Evolutionary conservation across 495 filamentous ascomycete genomes (phyloP), one percentile per base, ranked within the genome.

Genomic region (Terfezia boudieri): DNA sequence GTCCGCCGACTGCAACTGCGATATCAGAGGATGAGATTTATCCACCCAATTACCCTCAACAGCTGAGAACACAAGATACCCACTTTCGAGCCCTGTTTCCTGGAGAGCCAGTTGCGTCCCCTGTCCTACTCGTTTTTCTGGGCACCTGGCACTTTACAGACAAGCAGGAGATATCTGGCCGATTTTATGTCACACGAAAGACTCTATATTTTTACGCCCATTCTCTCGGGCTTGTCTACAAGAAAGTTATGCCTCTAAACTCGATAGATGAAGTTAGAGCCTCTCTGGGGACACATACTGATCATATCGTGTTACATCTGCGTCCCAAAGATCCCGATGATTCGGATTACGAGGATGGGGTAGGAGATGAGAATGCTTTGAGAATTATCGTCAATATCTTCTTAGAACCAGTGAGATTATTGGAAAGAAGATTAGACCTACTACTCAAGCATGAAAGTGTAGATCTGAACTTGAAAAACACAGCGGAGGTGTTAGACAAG

Each of bases 181-280:
- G 90, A 53, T 81, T 87, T 20, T 98, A 88, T 65, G 80, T 94
- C 49, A 96, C 92, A 1, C 73, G 78, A 4, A 77, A 77, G 52
- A 80, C 87, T 37, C 76, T 96, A 57, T 95, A 92, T 62, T 98
- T 98, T 65, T 98, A 94, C 69, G 92, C 87, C 53, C 79, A 96
- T 64, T 82, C 94, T 59, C 75, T 92, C 61, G 90, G 90, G n/a
- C 72, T 98, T 32, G 84, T 94, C 0, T 71, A 95, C 50, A 86
- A 85, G 1, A 84, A 85, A 37, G 75, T 74, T 17, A 74, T 85
- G 37, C 76, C 73, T 37, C 71, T 98, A 49, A 73, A 77, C n/a
- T 76, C 69, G 54, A 83, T 96, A 56, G 74, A 75, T 38, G 90
- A 95, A 64, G 84, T 96, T 49, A 95, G 87, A 20, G 83, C 85